These are phyloP conservation scores for Tetradesmus lagerheimii DNA, from an alignment of 139 green algal species.

Conservation along the genomic window DNA sequence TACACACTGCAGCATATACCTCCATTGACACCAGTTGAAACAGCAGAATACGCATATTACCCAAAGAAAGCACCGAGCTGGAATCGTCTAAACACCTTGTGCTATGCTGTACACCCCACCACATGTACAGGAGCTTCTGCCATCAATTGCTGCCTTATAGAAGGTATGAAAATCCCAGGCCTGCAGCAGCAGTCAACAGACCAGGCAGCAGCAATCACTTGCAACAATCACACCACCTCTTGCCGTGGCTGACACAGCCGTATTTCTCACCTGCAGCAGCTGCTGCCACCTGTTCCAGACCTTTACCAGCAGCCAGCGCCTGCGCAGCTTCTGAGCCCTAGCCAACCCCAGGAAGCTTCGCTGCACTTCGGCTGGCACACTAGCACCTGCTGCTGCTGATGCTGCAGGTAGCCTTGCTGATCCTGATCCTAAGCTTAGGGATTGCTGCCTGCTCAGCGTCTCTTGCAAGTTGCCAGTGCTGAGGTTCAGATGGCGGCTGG, in stretches of 20 bases:
- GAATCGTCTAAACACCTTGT: too few species aligned
- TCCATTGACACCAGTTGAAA: too few species aligned
- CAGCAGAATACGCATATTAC: too few species aligned
- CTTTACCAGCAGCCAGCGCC: constrained; percentile 30
- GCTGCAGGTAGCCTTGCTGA: background rate
- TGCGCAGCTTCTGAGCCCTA: background rate
- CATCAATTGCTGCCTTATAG: too few species aligned
- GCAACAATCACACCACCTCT: too few species aligned
- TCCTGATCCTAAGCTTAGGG: background rate
- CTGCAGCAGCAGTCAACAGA: too few species aligned
- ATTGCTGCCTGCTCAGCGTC: background rate
- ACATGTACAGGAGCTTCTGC: too few species aligned
- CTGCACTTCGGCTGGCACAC: constrained; percentile 1
- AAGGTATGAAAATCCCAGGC: too few species aligned
- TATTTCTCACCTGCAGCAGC: background rate
- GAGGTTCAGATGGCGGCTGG: background rate
- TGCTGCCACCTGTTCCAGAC: constrained; percentile 21
- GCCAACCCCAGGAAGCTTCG: background rate
- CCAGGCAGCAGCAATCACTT: too few species aligned
- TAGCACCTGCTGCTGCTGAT: background rate
- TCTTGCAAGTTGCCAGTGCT: background rate
- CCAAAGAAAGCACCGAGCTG: too few species aligned
- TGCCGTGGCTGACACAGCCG: too few species aligned
- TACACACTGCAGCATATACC: background rate
- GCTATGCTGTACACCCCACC: too few species aligned